Conservation (phyloP, 1,284 basidiomycete genomes). For the Microstroma glucosiphilum region DNA sequence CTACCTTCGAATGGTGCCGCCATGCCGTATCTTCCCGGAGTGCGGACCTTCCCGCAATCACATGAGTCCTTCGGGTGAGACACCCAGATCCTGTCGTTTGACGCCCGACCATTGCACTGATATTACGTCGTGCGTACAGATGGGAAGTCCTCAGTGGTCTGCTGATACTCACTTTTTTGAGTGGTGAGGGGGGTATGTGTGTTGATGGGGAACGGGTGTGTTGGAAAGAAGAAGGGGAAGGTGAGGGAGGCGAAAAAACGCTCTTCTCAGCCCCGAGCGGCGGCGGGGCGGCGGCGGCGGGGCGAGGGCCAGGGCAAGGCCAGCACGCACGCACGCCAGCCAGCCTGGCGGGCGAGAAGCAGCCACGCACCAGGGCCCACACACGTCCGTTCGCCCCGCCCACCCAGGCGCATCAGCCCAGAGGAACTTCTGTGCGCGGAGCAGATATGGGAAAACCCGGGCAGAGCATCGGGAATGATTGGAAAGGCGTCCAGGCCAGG, state of each 20-base stretch:
- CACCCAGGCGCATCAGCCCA: background rate
- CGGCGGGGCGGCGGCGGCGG: background rate
- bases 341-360: background rate
- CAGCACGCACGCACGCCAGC: background rate
- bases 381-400: background rate
- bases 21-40: too few relatives aligned
- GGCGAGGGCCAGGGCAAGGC: background rate
- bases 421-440: background rate
- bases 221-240: slow-evolving; percentile 12
- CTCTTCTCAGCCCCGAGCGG: background rate
- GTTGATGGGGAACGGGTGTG: slow-evolving; percentile 20
- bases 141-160: too few relatives aligned
- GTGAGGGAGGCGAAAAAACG: slow-evolving; percentile 4
- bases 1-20: too few relatives aligned
- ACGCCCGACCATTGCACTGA: too few relatives aligned
- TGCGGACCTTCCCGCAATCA: too few relatives aligned
- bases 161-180: slow-evolving; percentile 24
- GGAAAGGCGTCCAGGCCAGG: too few relatives aligned
- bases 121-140: too few relatives aligned
- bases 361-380: background rate
- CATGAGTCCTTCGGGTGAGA: too few relatives aligned
- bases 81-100: too few relatives aligned
- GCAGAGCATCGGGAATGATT: too few relatives aligned
- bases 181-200: slow-evolving; percentile 26
- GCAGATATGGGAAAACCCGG: too few relatives aligned